These are phyloP conservation scores for Penicillium nucicola DNA, from an alignment of 495 filamentous ascomycete species.

Conservation along the genomic window DNA sequence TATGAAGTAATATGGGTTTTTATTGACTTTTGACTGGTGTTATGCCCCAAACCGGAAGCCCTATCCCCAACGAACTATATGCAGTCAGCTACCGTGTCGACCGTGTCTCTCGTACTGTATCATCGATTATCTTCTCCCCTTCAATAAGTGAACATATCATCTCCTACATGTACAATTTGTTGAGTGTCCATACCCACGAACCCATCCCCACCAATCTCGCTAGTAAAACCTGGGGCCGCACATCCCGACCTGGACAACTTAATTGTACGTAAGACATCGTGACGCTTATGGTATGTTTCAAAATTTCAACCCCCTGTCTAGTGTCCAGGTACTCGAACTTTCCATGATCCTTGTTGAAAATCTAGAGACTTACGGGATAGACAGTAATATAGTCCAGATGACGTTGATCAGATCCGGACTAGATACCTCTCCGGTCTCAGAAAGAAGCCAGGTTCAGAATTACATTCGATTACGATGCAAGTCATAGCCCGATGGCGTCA, in stretches of 20 bases:
- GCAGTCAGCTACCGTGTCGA: neutral
- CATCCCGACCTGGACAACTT: conserved; percentile 18
- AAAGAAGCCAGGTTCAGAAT: too few species aligned
- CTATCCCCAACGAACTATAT: neutral
- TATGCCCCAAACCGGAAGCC: neutral
- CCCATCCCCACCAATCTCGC: conserved; percentile 28
- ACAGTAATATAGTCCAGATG: too few species aligned
- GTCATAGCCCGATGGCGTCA: conserved; percentile 30
- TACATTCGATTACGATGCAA: conserved; percentile 13
- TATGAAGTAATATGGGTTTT: too few species aligned
- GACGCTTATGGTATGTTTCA: neutral
- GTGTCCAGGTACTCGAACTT: conserved; percentile 3
- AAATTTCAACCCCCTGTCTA: conserved; percentile 4
- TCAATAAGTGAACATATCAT: too few species aligned
- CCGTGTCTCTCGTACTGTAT: too few species aligned
- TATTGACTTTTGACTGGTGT: neutral
- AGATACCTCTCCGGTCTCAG: neutral
- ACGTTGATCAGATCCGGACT: neutral
- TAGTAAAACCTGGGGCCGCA: conserved; percentile 33
- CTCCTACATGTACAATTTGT: too few species aligned
- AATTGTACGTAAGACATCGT: too few species aligned
- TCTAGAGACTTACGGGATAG: too few species aligned
- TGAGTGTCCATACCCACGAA: conserved; percentile 18
- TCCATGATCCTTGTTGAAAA: conserved; percentile 29
- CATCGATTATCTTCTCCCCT: too few species aligned